Percentiles rank a stretch among this genome's conserved stretches.
phyloP scores from a whole-genome alignment of 2,329 filamentous ascomycete genomes.

The Cladorrhinum sp. region DNA sequence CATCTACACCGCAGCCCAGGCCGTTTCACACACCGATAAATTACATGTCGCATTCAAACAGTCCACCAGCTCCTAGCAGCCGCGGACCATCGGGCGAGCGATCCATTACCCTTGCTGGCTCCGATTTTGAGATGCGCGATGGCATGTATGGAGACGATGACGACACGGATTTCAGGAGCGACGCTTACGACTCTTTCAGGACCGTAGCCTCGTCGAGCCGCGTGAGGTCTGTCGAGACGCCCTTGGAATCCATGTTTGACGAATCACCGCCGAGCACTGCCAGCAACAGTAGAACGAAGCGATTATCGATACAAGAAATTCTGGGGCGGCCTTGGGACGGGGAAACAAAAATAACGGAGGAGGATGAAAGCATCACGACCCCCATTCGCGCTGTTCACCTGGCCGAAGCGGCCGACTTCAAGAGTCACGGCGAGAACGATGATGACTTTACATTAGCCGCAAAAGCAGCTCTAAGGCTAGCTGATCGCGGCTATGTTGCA shows the following conservation, averaged over 20 bases:
- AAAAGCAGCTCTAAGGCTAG: conserved; percentile 34
- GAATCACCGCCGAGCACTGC: conserved; percentile 66
- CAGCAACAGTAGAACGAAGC: conserved; percentile 50
- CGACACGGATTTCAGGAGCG: conserved; percentile 74
- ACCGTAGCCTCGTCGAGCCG: conserved; percentile 64
- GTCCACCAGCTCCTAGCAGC: conserved; percentile 36
- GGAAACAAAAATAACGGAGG: conserved; percentile 53
- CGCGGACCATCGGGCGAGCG: conserved; percentile 45
- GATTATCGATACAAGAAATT: conserved; percentile 58
- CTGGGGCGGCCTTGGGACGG: conserved; percentile 53
- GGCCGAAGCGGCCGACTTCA: conserved; percentile 28
- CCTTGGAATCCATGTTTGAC: conserved; percentile 77
- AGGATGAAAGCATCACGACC: conserved; percentile 56
- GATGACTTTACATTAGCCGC: conserved; percentile 26
- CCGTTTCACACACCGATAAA: conserved; percentile 41
- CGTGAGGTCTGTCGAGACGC: conserved; percentile 64
- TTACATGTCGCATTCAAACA: conserved; percentile 35
- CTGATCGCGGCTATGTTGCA: conserved; percentile 42
- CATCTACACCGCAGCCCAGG: conserved; percentile 36
- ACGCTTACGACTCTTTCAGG: conserved; percentile 74
- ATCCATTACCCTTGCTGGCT: conserved; percentile 65
- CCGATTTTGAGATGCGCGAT: conserved; percentile 64
- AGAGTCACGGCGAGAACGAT: conserved; percentile 21
- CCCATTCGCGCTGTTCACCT: conserved; percentile 43
- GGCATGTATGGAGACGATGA: conserved; percentile 70